A percentile compares a stretch with the other conserved stretches of the same genome.
phyloP scores from a whole-genome alignment of 164 flowering plant species.

The Aristolochia californica region DNA sequence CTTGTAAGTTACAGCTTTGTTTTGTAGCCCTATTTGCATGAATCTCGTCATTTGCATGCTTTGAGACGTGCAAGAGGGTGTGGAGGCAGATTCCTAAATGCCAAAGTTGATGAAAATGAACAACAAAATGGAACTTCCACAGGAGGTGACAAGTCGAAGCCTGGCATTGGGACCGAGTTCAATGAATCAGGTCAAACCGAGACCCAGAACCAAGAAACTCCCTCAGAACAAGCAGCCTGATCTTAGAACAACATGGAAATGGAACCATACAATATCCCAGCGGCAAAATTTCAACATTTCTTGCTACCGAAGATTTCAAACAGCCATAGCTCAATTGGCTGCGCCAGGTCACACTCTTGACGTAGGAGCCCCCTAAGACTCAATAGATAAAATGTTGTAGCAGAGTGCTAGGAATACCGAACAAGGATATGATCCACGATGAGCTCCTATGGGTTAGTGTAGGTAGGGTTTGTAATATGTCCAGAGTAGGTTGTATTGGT shows the following conservation, averaged over 20 bases:
- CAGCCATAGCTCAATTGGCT: too few relatives aligned
- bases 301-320: too few relatives aligned
- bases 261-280: too few relatives aligned
- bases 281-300: too few relatives aligned
- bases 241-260: neutral
- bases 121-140: slow-evolving; percentile 22
- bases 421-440: too few relatives aligned
- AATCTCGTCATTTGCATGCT: slow-evolving; percentile 65
- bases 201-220: slow-evolving; percentile 6
- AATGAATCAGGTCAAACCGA: neutral
- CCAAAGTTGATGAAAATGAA: slow-evolving; percentile 33
- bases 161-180: slow-evolving; percentile 22
- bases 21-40: slow-evolving; percentile 64
- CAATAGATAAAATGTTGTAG: too few relatives aligned
- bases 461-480: too few relatives aligned
- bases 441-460: too few relatives aligned
- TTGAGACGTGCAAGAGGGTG: slow-evolving; percentile 61
- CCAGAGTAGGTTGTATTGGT: too few relatives aligned
- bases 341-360: too few relatives aligned
- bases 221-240: slow-evolving; percentile 14
- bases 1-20: neutral
- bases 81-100: slow-evolving; percentile 68
- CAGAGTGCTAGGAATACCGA: too few relatives aligned
- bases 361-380: too few relatives aligned
- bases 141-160: slow-evolving; percentile 26